These are phyloP conservation scores for Nitzschia sp. DNA, from an alignment of 108 stramenopile species.

Conservation along the genomic window DNA sequence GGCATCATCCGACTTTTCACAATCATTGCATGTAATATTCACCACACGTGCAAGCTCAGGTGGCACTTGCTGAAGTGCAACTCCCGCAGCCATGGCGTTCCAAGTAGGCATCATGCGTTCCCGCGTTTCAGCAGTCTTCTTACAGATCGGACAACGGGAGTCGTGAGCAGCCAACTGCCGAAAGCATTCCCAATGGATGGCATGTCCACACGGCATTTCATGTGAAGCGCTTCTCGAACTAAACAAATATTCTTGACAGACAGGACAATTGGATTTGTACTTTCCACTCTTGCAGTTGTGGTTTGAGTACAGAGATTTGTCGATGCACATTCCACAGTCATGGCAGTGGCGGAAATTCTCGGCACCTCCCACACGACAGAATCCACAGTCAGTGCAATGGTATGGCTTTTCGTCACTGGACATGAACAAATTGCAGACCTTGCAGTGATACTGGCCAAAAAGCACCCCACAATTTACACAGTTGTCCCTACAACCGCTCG, in stretches of 20 bases:
- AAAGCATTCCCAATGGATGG: slow-evolving; percentile 81
- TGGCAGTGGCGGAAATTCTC: slow-evolving; percentile 85
- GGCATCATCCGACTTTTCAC: slow-evolving; percentile 58
- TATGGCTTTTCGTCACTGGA: slow-evolving; percentile 76
- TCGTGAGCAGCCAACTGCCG: slow-evolving; percentile 72
- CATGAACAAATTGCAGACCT: slow-evolving; percentile 88
- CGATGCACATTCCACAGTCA: slow-evolving; percentile 90
- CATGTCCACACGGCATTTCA: slow-evolving; percentile 88
- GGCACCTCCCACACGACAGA: slow-evolving; percentile 84
- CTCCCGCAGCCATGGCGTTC: slow-evolving; percentile 76
- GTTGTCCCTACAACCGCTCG: slow-evolving; percentile 44
- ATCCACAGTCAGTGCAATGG: slow-evolving; percentile 82
- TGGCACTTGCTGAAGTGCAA: slow-evolving; percentile 79
- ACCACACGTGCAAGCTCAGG: slow-evolving; percentile 80
- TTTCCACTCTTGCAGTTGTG: slow-evolving; percentile 87
- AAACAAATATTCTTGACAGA: slow-evolving; percentile 85
- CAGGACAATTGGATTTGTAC: slow-evolving; percentile 85
- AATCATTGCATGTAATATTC: slow-evolving; percentile 81
- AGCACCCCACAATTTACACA: slow-evolving; percentile 66
- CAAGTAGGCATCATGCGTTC: slow-evolving; percentile 85
- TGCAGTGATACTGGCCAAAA: slow-evolving; percentile 86
- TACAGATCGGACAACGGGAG: slow-evolving; percentile 82
- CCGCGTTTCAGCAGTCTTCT: slow-evolving; percentile 87
- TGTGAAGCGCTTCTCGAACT: slow-evolving; percentile 66
- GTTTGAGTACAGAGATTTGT: slow-evolving; percentile 56